These are phyloP conservation scores for Obelidium mucronatum DNA, from an alignment of 192 early-diverging fungal species.

Conservation along the genomic window DNA sequence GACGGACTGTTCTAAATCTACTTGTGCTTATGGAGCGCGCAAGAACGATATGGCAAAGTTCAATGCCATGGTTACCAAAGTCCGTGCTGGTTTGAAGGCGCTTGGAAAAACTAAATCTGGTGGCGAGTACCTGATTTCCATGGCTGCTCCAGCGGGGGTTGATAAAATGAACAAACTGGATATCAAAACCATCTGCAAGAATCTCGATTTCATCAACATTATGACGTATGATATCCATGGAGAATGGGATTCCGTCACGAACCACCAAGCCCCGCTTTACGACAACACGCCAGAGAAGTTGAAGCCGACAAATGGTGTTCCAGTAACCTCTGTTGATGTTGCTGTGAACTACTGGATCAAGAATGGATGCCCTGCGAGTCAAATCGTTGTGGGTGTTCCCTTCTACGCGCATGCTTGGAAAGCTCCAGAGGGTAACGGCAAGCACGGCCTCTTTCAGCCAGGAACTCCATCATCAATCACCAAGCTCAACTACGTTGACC, in stretches of 20 bases:
- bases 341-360: constrained; percentile 35
- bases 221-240: constrained; percentile 49
- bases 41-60: constrained; percentile 29
- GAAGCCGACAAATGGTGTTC: neutral
- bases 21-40: constrained; percentile 35
- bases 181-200: constrained; percentile 29
- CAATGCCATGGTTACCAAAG: constrained; percentile 17
- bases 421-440: neutral
- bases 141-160: constrained; percentile 35
- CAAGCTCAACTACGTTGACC: constrained; percentile 23
- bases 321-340: constrained; percentile 23
- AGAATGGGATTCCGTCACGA: constrained; percentile 37
- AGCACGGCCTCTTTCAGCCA: constrained; percentile 14
- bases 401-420: constrained; percentile 41
- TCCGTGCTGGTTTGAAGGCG: constrained; percentile 12
- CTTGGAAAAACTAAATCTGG: neutral
- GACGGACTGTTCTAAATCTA: constrained; percentile 34
- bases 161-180: constrained; percentile 45
- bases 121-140: constrained; percentile 32
- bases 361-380: constrained; percentile 29
- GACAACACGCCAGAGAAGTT: constrained; percentile 31
- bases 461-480: neutral
- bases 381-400: constrained; percentile 41
- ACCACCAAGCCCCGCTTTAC: constrained; percentile 45
- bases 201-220: constrained; percentile 39